Conservation (phyloP, 495 filamentous ascomycete genomes). For the Aspergillus campestris region DNA sequence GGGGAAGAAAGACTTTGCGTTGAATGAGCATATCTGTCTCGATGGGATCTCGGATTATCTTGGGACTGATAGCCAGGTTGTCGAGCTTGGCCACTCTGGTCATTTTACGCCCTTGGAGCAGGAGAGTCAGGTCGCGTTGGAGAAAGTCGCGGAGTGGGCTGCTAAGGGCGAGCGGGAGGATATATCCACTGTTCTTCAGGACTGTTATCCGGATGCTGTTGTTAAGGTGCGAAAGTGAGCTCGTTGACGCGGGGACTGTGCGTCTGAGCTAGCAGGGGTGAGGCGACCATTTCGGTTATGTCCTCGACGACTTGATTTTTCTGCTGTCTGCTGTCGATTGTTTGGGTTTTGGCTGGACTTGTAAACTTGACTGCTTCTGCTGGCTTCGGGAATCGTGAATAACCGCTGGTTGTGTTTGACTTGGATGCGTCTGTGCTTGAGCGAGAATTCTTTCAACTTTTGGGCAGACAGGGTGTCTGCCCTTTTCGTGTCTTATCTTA, state of each 20-base stretch:
- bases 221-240: slow-evolving; percentile 27
- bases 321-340: no score
- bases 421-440: no score
- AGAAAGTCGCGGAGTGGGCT: slow-evolving; percentile 28
- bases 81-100: slow-evolving; percentile 29
- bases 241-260: not conserved
- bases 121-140: slow-evolving; percentile 27
- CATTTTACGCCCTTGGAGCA: slow-evolving; percentile 38
- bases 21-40: slow-evolving; percentile 30
- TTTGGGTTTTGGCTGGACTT: no score
- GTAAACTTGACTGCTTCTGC: no score
- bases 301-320: no score
- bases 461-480: no score
- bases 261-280: no score
- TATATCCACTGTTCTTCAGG: slow-evolving; percentile 19
- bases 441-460: no score
- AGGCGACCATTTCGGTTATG: no score
- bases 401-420: no score
- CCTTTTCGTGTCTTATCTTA: no score
- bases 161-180: slow-evolving; percentile 30
- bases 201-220: slow-evolving; percentile 22
- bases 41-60: slow-evolving; percentile 38
- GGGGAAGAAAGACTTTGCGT: slow-evolving; percentile 39
- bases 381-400: no score
- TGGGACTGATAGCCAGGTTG: slow-evolving; percentile 28